These are phyloP conservation scores for Hylodesmum podocarpum DNA, from an alignment of 306 rosid species.

Conservation along the genomic window DNA sequence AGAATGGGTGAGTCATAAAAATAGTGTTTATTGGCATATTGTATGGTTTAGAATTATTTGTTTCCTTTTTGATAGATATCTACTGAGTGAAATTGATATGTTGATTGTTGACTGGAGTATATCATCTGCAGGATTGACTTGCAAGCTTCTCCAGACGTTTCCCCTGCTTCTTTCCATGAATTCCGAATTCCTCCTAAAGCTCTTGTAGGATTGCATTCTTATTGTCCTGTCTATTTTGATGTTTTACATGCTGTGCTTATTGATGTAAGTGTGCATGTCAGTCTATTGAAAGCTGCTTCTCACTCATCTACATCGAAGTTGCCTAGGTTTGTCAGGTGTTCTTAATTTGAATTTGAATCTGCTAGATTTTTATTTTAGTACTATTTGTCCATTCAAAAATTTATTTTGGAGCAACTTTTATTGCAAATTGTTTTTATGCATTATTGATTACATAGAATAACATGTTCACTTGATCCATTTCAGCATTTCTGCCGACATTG, in stretches of 20 bases:
- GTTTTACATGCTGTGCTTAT: conserved; percentile 78
- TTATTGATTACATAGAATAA: conserved; percentile 23
- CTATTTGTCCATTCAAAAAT: background rate
- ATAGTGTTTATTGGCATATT: conserved; percentile 14
- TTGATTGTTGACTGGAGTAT: conserved; percentile 36
- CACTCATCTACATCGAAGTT: conserved; percentile 41
- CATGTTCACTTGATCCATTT: conserved; percentile 37
- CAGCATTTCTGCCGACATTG: conserved; percentile 44
- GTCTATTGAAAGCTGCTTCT: conserved; percentile 56
- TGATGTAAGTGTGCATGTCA: conserved; percentile 75
- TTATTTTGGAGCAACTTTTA: conserved; percentile 8
- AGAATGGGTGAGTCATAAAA: conserved; percentile 56
- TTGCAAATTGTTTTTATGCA: conserved; percentile 6
- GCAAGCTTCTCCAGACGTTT: conserved; percentile 59
- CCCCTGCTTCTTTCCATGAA: conserved; percentile 77
- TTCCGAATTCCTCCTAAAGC: conserved; percentile 87
- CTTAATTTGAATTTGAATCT: conserved; percentile 25
- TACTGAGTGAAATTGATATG: conserved; percentile 29
- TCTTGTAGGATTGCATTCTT: conserved; percentile 82
- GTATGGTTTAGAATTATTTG: conserved; percentile 3
- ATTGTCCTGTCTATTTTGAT: conserved; percentile 88
- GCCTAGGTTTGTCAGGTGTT: conserved; percentile 65
- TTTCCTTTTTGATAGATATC: conserved; percentile 19
- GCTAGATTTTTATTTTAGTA: conserved; percentile 7
- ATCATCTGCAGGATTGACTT: conserved; percentile 51